Evolutionary conservation across 371 early-diverging fungal genomes (phyloP), one percentile per base, ranked within the genome.

Genomic region (Apophysomyces ossiformis): DNA sequence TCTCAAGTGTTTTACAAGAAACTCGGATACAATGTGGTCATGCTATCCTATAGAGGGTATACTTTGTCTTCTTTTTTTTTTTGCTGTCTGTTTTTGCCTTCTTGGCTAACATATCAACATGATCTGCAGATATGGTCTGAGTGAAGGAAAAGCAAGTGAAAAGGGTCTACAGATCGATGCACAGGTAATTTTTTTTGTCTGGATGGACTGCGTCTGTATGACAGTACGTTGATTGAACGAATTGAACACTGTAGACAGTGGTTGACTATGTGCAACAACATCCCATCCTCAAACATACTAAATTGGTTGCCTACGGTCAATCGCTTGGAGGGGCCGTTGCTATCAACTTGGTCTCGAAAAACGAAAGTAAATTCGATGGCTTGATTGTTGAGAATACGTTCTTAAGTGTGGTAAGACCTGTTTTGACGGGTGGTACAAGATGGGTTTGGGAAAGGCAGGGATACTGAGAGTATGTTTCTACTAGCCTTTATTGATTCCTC

Each of bases 251-350:
- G n/a, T 72, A 93, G 86, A 89, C 96, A 0, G 91, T 91, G 13
- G 81, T 97, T 41, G 89, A 94, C 69, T 97, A 88, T 72, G 84
- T 98, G 50, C 76, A 76, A 64, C 74, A 81, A n/a, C 93, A 96
- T 69, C 88, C 90, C 5, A 75, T 90, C 32, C 77, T 94, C 3
- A 84, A 83, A 47, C 82, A 92, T 64, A 89, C 93, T 7, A 90
- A 90, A 68, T 72, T 98, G 45, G 81, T 97, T 43, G 87, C 94
- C 0, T 97, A 90, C 74, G 99, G 99, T 0, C 98, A 98, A 77
- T 94, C 94, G 18, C 85, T 98, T 62, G 99, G 99, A 39, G 99
- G 98, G 3, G 97, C 99, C 7, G 97, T 96, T 12, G 95, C 98
- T 7, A 92, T 96, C 61, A 84, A 95, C 76, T 71, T 92, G 32